Conservation (phyloP, 1,284 basidiomycete species). For the Sanghuangporus baumii region DNA sequence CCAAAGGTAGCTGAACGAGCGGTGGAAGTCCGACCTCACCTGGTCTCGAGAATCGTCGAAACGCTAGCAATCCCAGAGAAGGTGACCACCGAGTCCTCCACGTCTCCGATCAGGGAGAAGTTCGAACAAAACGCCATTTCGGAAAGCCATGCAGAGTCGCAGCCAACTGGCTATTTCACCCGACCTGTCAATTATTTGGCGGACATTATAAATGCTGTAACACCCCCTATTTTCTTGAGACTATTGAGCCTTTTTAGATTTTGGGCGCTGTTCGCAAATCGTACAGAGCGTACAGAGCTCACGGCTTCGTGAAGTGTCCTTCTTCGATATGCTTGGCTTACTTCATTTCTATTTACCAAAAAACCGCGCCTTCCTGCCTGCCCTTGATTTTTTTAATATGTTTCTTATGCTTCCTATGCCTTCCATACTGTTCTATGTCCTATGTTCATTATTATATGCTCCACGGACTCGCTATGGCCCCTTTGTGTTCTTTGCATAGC, state of each 20-base stretch:
- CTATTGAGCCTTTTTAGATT: slow-evolving; percentile 13
- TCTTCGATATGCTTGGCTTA: not conserved
- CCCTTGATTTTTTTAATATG: not conserved
- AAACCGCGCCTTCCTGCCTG: not conserved
- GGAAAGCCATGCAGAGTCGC: not conserved
- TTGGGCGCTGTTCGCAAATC: slow-evolving; percentile 7
- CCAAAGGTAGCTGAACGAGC: slow-evolving; percentile 22
- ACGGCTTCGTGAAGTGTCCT: not conserved
- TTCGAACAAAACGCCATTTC: slow-evolving; percentile 1
- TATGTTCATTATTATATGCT: not conserved
- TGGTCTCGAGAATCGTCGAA: slow-evolving; percentile 11
- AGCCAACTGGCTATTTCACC: slow-evolving; percentile 1
- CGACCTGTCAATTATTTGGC: slow-evolving; percentile 3
- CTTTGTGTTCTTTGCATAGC: not conserved
- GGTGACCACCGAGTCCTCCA: slow-evolving; percentile 3
- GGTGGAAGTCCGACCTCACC: slow-evolving; percentile 8
- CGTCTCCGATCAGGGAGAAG: slow-evolving; percentile 6
- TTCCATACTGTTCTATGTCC: not conserved
- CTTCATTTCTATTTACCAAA: not conserved
- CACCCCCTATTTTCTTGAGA: slow-evolving; percentile 17
- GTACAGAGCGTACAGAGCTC: not conserved
- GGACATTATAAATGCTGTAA: slow-evolving; percentile 9
- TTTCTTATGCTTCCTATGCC: not conserved
- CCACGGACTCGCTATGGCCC: not conserved
- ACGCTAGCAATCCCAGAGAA: slow-evolving; percentile 7